phyloP scores from a whole-genome alignment of 257 asterid species.

The Fraxinus americana region DNA sequence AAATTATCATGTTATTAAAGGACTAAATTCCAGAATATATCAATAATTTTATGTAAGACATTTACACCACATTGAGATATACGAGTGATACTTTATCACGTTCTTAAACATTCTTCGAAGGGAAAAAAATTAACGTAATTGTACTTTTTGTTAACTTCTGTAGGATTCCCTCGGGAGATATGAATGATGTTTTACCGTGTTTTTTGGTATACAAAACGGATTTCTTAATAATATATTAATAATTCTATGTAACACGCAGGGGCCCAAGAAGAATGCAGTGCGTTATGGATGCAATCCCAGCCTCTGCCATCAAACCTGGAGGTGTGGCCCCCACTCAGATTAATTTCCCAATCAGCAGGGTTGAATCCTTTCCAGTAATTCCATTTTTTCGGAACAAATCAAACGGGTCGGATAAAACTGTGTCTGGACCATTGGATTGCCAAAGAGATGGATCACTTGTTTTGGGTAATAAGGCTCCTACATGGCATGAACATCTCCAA shows the following conservation, averaged over 20 bases:
- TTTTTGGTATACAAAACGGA: not conserved
- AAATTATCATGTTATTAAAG: no score
- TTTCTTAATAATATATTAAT: not conserved
- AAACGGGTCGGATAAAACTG: conserved; percentile 40
- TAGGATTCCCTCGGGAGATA: not conserved
- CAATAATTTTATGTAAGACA: no score
- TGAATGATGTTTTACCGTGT: not conserved
- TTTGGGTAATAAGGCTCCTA: conserved; percentile 76
- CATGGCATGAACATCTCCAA: conserved; percentile 96
- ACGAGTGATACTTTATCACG: not conserved
- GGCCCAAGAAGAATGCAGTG: conserved; percentile 97
- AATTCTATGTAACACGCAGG: conserved; percentile 39
- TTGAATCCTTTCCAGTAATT: conserved; percentile 49
- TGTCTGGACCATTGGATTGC: conserved; percentile 39
- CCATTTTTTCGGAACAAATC: conserved; percentile 58
- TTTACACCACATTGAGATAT: no score
- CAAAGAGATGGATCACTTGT: conserved; percentile 53
- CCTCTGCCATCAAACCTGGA: conserved; percentile 68
- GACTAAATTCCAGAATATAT: no score
- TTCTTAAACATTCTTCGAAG: not conserved
- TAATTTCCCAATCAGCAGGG: conserved; percentile 44
- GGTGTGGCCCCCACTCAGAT: conserved; percentile 71
- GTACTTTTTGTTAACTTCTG: not conserved
- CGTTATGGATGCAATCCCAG: conserved; percentile 69
- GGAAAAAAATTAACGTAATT: no score